Evolutionary conservation across 1,139 yeast species (phyloP), one percentile per base, ranked within the genome.

Genomic region (Suzukiozyma palmioleophila): DNA sequence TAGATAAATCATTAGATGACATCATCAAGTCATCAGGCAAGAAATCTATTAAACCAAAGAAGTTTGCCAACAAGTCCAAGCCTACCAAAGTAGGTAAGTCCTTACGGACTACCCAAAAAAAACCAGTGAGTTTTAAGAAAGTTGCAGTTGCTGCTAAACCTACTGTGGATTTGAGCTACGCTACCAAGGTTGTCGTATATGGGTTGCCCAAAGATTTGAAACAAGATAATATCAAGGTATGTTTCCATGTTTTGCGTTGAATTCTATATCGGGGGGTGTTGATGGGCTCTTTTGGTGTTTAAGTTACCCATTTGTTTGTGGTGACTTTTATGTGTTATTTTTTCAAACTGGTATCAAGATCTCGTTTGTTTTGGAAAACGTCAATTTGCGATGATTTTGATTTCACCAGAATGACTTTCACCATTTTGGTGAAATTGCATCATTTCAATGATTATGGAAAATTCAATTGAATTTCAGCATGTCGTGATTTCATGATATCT

Each of bases 1-100:
- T 92, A 69, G 97, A 92, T 72, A 84, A 87, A 72, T 88, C 97
- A 41, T 81, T 92, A 60, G 98, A 92, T 71, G 97, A 90, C 57
- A 92, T 92, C 62, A 87, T 92, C 62, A 33, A 33, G 30, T 77
- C 95, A 47, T 69, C 87, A 45, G 58, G 56, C 54, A 66, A 53
- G 67, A 70, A 61, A 57, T 48, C 51, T 39, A 49, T 49, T 48
- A 48, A 52, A 52, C 55, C 44, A 51, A 57, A 38, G 56, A 56
- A 52, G 39, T 50, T 57, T 36, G 37, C 38, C 33, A 21, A 27
- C 9, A 29, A 31, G 43, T 47, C 54, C 38, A 54, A 53, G 54
- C 59, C 48, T 33, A 44, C 46, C 41, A 62, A 59, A 47, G 67
- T 57, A 39, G 65, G 66, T 34, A 60, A 64, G 51, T 28, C 31